phyloP scores from a whole-genome alignment of 1,284 basidiomycete genomes.

The Singerocomus rubriflavus region DNA sequence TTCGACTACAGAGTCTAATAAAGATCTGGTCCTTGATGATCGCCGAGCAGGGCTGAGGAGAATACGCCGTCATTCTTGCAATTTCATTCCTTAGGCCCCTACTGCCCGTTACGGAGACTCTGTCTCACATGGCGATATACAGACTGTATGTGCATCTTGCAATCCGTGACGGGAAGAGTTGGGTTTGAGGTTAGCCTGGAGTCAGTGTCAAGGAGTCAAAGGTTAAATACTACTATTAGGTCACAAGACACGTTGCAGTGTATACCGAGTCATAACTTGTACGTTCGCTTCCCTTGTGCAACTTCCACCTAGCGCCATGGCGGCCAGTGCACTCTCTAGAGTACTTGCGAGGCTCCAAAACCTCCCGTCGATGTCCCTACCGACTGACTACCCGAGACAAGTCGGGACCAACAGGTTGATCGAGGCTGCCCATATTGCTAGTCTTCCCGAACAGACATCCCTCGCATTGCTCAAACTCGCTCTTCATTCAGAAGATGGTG shows the following conservation, averaged over 20 bases:
- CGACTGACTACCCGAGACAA: constrained; percentile 94
- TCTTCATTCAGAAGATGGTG: constrained; percentile 60
- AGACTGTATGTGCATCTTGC: background rate
- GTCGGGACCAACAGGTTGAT: constrained; percentile 69
- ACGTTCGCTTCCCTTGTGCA: background rate
- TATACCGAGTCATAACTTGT: constrained; percentile 1
- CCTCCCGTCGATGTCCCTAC: constrained; percentile 88
- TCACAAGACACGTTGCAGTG: too few species aligned
- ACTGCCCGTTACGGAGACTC: too few species aligned
- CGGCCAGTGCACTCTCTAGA: constrained; percentile 43
- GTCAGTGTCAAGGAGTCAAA: too few species aligned
- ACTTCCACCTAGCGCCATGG: constrained; percentile 31
- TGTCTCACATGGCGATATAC: background rate
- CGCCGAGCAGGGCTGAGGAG: background rate
- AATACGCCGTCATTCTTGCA: background rate
- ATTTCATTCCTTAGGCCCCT: background rate
- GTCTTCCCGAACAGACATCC: constrained; percentile 68
- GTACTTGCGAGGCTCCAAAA: constrained; percentile 65
- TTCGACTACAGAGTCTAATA: background rate
- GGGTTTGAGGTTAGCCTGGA: too few species aligned
- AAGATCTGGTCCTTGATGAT: background rate
- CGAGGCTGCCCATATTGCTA: constrained; percentile 71
- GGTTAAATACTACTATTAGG: too few species aligned
- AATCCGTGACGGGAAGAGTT: background rate
- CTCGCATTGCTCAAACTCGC: constrained; percentile 74